A percentile compares a stretch with the other conserved stretches of the same genome.
phyloP scores from a whole-genome alignment of 495 filamentous ascomycete species.

The Cairneyella variabilis region DNA sequence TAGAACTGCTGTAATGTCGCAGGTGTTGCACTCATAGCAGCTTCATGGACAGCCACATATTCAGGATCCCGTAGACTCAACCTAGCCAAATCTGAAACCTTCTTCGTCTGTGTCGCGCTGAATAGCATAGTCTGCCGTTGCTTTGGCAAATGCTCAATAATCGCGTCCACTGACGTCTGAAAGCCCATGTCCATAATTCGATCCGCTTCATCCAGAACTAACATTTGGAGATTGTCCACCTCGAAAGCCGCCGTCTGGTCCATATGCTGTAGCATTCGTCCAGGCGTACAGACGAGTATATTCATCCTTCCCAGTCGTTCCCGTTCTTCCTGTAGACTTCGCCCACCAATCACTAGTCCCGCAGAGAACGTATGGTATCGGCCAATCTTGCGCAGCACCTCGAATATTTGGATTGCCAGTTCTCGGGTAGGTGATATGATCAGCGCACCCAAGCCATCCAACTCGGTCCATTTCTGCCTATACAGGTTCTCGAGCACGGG shows the following conservation, averaged over 20 bases:
- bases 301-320: constrained; percentile 91
- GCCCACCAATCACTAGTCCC: constrained; percentile 92
- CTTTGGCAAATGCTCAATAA: constrained; percentile 86
- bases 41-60: constrained; percentile 90
- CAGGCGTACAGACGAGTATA: constrained; percentile 94
- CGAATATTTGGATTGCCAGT: constrained; percentile 95
- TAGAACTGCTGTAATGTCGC: constrained; percentile 86
- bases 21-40: constrained; percentile 77
- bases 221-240: constrained; percentile 82
- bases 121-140: constrained; percentile 90
- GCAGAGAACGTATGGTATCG: constrained; percentile 88
- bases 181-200: constrained; percentile 99
- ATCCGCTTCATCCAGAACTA: constrained; percentile 95
- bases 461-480: constrained; percentile 80
- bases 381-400: constrained; percentile 87
- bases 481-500: constrained; percentile 96
- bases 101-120: constrained; percentile 93
- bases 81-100: constrained; percentile 85
- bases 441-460: constrained; percentile 87
- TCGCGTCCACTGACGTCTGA: constrained; percentile 84
- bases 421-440: constrained; percentile 94
- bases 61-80: constrained; percentile 86
- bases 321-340: constrained; percentile 82
- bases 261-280: constrained; percentile 91
- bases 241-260: constrained; percentile 91